Conservation (phyloP, 2,329 filamentous ascomycete genomes). For the Curvularia hawaiiensis region DNA sequence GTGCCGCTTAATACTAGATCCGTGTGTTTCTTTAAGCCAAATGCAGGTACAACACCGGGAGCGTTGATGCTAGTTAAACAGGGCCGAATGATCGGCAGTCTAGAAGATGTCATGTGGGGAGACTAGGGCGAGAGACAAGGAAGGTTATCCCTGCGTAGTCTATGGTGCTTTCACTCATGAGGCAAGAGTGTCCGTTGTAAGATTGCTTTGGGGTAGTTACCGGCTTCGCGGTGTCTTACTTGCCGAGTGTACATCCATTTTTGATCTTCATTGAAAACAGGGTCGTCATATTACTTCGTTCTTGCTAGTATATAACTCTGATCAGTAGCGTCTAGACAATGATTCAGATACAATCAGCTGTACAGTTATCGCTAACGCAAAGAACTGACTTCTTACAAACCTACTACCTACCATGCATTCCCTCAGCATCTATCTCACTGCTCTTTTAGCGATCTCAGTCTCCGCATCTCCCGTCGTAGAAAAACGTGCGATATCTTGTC, state of each 20-base stretch:
- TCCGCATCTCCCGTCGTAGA: conserved; percentile 8
- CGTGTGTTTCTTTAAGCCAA: not conserved
- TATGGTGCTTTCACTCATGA: conserved; percentile 3
- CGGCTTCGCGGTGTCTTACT: not conserved
- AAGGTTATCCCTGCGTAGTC: not conserved
- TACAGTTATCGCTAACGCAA: conserved; percentile 1
- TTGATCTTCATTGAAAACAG: not conserved
- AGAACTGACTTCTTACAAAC: not conserved
- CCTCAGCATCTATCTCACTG: conserved; percentile 5
- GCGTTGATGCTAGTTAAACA: not conserved
- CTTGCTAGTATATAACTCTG: not conserved
- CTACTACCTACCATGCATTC: conserved; percentile 6
- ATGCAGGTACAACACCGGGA: conserved; percentile 6
- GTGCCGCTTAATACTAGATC: not conserved
- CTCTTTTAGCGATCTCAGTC: conserved; percentile 3
- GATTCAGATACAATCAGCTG: not conserved
- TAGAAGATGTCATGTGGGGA: not conserved
- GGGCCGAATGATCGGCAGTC: not conserved
- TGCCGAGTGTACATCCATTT: not conserved
- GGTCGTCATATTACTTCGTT: not conserved
- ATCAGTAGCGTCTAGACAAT: not conserved
- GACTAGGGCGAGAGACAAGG: not conserved
- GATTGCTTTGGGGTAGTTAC: not conserved
- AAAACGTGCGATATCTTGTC: conserved; percentile 46
- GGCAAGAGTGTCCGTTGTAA: not conserved